Evolutionary conservation across 1,284 basidiomycete genomes (phyloP), one percentile per base, ranked within the genome.

Genomic region (Malassezia psittaci): DNA sequence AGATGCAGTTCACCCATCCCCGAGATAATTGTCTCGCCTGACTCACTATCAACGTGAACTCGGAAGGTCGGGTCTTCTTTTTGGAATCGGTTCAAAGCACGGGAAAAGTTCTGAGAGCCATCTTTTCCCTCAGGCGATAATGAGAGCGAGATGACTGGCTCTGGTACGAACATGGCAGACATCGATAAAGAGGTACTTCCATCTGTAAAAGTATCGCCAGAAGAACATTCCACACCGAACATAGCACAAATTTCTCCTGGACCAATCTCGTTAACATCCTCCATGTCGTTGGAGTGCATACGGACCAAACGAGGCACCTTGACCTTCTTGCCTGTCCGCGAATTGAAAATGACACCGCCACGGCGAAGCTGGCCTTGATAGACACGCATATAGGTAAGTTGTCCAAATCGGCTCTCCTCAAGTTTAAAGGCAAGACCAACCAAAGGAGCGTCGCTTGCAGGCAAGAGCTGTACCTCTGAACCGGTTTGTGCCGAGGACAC

Each of bases 161-260:
- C 93, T 7, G 94, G 94, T 0, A 99, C 94, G 69, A 85, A 96
- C 94, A 98, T 99, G 19, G 87, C 90, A 1, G 89, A 91, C 90
- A 74, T 74, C 55, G 62, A 66, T 42, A 74, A 61, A 41, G 65
- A 57, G 21, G 70, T 69, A 19, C 66, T 68, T 11, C 74, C 74
- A 52, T 75, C 74, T 15, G 89, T 96, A 77, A 99, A 98, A 0
- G 94, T 96, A 78, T 99, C 94, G 37, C 94, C 94, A 15, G 89
- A 90, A 0, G 91, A 90, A 76, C 94, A 99, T 66, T 99, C 94
- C 47, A 99, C 90, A 71, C 94, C 94, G 67, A 99, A 99, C 78
- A 96, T 96, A 51, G 94, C 94, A 74, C 94, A 98, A 63, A 99
- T 99, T 79, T 99, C 94, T 53, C 94, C 94, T n/a, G 93, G 88